Base-by-base conservation (phyloP, 2,329 filamentous ascomycete species). In the Claviceps monticola region DNA sequence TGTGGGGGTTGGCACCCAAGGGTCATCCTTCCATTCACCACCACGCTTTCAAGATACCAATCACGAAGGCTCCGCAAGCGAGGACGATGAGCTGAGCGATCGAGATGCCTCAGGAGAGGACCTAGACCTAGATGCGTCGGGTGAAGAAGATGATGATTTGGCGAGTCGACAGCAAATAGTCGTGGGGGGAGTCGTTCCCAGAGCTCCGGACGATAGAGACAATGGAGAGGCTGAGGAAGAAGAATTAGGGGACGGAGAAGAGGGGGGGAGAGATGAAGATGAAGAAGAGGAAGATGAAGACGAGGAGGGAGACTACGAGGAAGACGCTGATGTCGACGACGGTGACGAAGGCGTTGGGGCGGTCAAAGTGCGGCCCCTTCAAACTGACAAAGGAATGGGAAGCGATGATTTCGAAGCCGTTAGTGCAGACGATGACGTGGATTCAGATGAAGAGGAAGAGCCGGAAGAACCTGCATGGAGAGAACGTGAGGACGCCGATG, bases 311-410 rank as follows among this genome's bases (percentile, higher is more conserved):
- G 37, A 41, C 17, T 61, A 58, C 2, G 66, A 34, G 6, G 21
- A 70, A 1, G 69, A 64, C 8, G 57, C 59, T 8, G 62, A 64
- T 13, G 58, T 64, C 14, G 56, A 59, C 9, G 62, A 64, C 8
- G 58, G 59, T 13, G 62, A 73, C 3, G 77, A 80, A 59, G 75
- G 72, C 2, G 76, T 79, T 1, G 76, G 76, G 14, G 75, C 76
- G 8, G 75, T 80, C 19, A 79, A 80, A 57, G 71, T 78, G 53
- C 72, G 71, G 52, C 75, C 75, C 6, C 73, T 74, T 21, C 72
- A 77, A 50, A 61, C 65, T 3, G 62, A 70, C 21, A 68, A 69
- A 42, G 77, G 74, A 29, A 73, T 74, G 26, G 79, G 78, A 46
- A 73, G 67, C 50, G 68, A 68, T 16, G 69, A 66, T 44, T 73